Base-by-base conservation (phyloP, 306 rosid genomes). In the Lablab purpureus region DNA sequence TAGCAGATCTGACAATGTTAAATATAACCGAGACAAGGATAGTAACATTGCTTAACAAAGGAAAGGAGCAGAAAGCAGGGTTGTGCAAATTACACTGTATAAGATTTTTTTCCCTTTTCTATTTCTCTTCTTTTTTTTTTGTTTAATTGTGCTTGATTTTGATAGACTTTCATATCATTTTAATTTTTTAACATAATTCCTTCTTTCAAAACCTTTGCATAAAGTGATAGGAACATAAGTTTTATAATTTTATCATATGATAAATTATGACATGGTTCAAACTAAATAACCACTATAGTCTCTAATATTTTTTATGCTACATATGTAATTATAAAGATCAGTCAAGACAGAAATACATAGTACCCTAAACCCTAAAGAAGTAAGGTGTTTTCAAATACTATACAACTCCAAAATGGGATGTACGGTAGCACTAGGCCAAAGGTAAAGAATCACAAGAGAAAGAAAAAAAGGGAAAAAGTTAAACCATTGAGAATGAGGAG, bases 1-100 rank as follows among this genome's bases (percentile, higher is more conserved):
- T 51, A 41, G 19, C 69, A 51, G 64, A 71, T 71, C 79, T 82
- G 79, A 77, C 78, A 77, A 63, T 40, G 76, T 74, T 74, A 75
- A 81, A 59, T 34, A 68, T 37, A 23, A 55, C 45, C 22, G 21
- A 68, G 71, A 45, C 76, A 74, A 46, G 40, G 54, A 18, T 71
- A 69, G 62, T 34, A 36, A 60, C 73, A 68, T 62, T 71, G 67
- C 36, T 72, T 56, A 32, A 71, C 28, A n/a, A 10, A 60, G 36
- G 27, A 23, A 37, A 0, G 32, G 51, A 18, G 10, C 32, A 27
- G 23, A 52, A 82, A 82, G 45, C 23, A 77, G 28, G 66, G 59
- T 78, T 78, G 2, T 49, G 25, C 13, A 77, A 77, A 55, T 66
- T 72, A 55, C 80, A 55, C 22, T 23, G 23, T 34, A 43, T 71